Evolutionary conservation across 768 basidiomycete species (phyloP), one percentile per base, ranked within the genome.

Genomic region (Lactarius vividus): DNA sequence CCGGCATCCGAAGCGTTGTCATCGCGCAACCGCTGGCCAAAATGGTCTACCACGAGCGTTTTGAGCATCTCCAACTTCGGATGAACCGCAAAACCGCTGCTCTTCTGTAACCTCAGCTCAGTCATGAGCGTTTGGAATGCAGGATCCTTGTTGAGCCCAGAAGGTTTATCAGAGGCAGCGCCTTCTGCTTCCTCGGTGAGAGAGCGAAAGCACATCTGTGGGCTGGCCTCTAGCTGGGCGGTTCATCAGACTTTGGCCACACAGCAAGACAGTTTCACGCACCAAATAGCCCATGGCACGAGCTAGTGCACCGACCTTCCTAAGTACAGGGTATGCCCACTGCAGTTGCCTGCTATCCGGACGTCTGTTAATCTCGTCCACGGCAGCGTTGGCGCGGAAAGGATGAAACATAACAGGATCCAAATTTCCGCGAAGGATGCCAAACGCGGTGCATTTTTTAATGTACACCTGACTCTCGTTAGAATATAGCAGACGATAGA

Each of bases 1-100:
- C 67, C 65, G 13, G 61, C 66, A 5, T 62, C 56, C 20, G 57
- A 64, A 40, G 59, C 67, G 40, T n/a, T 44, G 15, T 67, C 71
- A 9, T 49, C 49, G n/a, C 76, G 76, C 55, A 82, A 72, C 57
- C 77, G 78, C 63, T 84, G 78, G 4, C 82, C 84, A 73, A 98
- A 97, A 75, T 97, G 91, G 53, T 92, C 84, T 20, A 96, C 76
- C 7, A 94, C 78, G 33, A 98, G 79, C 3, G 80, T 78, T 64
- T 87, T 87, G 13, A 96, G 82, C 64, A 83, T 88, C 56, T 94
- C 93, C 86, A 98, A 89, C 79, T 99, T 99, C 4, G 96, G 96
- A 76, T 99, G 96, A 61, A 83, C 74, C 1, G 81, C 74, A 71
- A 88, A 86, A 4, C 87, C 88, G 10, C 76, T 75, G 60, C 71